Percentiles rank a stretch among this genome's conserved stretches.
Conservation (phyloP, 106 monocot genomes). For the Acanthochlamys bracteata region DNA sequence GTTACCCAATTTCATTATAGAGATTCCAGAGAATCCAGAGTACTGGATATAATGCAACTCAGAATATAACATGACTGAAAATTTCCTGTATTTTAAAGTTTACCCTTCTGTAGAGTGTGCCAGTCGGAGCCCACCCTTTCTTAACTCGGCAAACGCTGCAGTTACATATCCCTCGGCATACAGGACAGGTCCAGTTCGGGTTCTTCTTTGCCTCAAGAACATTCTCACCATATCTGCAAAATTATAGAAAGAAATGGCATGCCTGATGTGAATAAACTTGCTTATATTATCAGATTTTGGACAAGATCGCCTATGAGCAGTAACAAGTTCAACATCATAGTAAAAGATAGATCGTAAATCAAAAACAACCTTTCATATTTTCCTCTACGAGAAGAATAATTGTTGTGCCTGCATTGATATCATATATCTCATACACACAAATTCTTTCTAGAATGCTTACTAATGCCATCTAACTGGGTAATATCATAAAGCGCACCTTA, state of each 20-base stretch:
- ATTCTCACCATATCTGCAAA: not conserved
- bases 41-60: not conserved
- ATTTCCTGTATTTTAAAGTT: not conserved
- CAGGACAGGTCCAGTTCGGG: not conserved
- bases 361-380: no score
- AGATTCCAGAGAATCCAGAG: no score
- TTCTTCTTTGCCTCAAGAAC: slow-evolving; percentile 1
- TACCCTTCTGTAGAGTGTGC: not conserved
- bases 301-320: not conserved
- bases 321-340: not conserved
- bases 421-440: no score
- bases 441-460: no score
- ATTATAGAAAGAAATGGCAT: not conserved
- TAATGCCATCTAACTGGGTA: not conserved
- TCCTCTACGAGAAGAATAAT: no score
- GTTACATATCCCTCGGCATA: not conserved
- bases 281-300: not conserved
- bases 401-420: no score
- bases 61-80: not conserved
- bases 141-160: not conserved
- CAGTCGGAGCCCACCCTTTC: slow-evolving; percentile 1
- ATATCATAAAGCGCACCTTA: slow-evolving; percentile 37
- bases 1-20: not conserved
- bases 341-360: no score
- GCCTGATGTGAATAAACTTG: not conserved